phyloP scores from a whole-genome alignment of 2,329 filamentous ascomycete species.

The Calonectria pauciramosa region DNA sequence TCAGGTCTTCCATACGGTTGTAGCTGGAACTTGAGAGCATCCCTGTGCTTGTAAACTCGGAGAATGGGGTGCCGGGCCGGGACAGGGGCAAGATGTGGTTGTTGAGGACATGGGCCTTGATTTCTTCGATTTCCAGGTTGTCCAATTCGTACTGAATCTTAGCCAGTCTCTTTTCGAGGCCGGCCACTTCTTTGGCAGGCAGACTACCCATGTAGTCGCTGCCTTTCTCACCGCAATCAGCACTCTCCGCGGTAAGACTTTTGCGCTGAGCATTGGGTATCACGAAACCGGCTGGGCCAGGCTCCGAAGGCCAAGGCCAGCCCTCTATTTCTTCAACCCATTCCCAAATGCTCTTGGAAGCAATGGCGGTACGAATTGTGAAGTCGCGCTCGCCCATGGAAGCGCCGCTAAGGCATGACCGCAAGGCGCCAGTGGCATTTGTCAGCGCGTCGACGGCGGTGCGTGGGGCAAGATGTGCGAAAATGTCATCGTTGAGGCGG shows the following conservation, averaged over 20 bases:
- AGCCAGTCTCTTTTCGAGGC: conserved; percentile 80
- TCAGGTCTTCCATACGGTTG: conserved; percentile 87
- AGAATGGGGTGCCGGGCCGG: conserved; percentile 53
- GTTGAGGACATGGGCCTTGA: conserved; percentile 89
- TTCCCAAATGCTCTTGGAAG: conserved; percentile 78
- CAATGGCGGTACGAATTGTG: conserved; percentile 77
- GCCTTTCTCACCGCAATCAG: conserved; percentile 39
- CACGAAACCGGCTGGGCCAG: conserved; percentile 68
- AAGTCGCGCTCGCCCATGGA: conserved; percentile 78
- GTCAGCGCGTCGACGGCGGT: conserved; percentile 73
- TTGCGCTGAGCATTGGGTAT: conserved; percentile 58
- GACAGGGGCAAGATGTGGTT: conserved; percentile 77
- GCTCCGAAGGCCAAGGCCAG: conserved; percentile 69
- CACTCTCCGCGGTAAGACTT: conserved; percentile 50
- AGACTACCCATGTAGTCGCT: conserved; percentile 78
- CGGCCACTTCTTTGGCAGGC: conserved; percentile 71
- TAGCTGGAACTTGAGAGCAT: conserved; percentile 68
- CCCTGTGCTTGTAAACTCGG: conserved; percentile 47
- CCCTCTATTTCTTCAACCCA: conserved; percentile 80
- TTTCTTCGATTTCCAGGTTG: conserved; percentile 82
- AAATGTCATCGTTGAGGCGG: conserved; percentile 68
- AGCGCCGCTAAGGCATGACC: conserved; percentile 72
- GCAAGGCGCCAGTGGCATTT: conserved; percentile 65
- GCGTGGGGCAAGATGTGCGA: conserved; percentile 72
- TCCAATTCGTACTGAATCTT: conserved; percentile 80